Evolutionary conservation across 1,139 yeast genomes (phyloP), one percentile per base, ranked within the genome.

Genomic region (Saccharomyces hybrid): DNA sequence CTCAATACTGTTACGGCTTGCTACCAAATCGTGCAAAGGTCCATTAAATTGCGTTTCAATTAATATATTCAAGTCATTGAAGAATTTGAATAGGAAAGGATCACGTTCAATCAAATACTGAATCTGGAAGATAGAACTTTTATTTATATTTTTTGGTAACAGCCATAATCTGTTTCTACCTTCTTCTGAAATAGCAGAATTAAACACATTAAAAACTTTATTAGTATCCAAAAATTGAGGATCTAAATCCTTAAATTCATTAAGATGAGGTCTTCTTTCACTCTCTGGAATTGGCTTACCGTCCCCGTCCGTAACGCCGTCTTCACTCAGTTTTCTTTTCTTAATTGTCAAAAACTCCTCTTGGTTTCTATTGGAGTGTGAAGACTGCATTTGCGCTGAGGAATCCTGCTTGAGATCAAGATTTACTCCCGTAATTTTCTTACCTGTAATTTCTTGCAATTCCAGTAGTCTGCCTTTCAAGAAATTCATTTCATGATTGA

Each of bases 361-460:
- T 46, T 27, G 42, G 44, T 25, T 20, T 44, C 48, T 16, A 46
- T 46, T 46, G 5, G 25, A 38, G 16, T 20, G 44, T 11, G 44
- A 38, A 38, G 44, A 38, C 25, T 16, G 44, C 5, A 11, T 16
- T 38, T 20, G 25, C 25, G 44, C n/a, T 20, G 44, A 16, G n/a
- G 25, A 20, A 38, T 38, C 44, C 13, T 16, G 44, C 13, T 38
- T 38, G 20, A 38, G 5, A 38, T 46, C 49, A 14, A 63, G 55
- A 53, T 61, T 56, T 6, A 63, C 52, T 8, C 57, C 63, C 5
- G 50, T 38, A 9, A 61, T 48, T 34, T 58, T 55, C 26, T 58
- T 63, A 4, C 70, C 69, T 2, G 68, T 64, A 6, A 65, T 57
- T 23, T 63, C 65, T 53, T 64, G 66, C 51, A 67, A 57, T 53